phyloP scores from a whole-genome alignment of 495 filamentous ascomycete genomes.

The Amphirosellinia nigrospora region DNA sequence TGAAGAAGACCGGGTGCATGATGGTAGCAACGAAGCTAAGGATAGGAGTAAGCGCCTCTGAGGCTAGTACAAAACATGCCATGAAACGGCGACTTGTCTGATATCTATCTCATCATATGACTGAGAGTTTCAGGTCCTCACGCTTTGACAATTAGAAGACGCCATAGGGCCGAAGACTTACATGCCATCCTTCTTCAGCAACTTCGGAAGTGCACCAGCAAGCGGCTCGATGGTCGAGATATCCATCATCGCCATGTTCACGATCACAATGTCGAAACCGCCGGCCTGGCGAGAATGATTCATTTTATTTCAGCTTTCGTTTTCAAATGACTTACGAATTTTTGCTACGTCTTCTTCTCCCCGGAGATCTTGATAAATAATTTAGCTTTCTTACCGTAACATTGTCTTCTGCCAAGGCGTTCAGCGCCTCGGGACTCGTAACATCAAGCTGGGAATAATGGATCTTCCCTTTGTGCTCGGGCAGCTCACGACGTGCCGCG shows the following conservation, averaged over 20 bases:
- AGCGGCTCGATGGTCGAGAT: constrained; percentile 44
- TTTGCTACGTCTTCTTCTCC: no score
- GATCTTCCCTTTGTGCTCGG: constrained; percentile 32
- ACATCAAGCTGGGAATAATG: constrained; percentile 41
- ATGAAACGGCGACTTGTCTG: neutral
- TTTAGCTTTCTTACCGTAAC: neutral
- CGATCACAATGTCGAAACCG: constrained; percentile 43
- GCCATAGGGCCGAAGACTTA: constrained; percentile 30
- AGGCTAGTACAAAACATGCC: neutral
- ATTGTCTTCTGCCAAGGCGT: constrained; percentile 28
- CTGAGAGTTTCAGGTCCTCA: neutral
- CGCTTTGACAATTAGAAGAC: neutral
- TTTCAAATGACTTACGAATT: neutral
- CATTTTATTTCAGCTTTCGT: neutral
- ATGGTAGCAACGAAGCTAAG: constrained; percentile 50
- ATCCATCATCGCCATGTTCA: constrained; percentile 57
- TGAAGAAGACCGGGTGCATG: constrained; percentile 54
- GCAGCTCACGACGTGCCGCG: constrained; percentile 30
- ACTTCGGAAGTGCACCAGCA: constrained; percentile 39
- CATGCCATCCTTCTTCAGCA: constrained; percentile 47
- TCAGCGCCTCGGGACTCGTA: constrained; percentile 38
- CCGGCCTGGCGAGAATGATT: constrained; percentile 1
- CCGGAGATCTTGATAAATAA: neutral
- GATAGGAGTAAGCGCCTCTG: neutral
- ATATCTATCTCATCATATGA: neutral